Evolutionary conservation across 805 yeast genomes (phyloP).

Genomic region (Metschnikowia shivogae): DNA sequence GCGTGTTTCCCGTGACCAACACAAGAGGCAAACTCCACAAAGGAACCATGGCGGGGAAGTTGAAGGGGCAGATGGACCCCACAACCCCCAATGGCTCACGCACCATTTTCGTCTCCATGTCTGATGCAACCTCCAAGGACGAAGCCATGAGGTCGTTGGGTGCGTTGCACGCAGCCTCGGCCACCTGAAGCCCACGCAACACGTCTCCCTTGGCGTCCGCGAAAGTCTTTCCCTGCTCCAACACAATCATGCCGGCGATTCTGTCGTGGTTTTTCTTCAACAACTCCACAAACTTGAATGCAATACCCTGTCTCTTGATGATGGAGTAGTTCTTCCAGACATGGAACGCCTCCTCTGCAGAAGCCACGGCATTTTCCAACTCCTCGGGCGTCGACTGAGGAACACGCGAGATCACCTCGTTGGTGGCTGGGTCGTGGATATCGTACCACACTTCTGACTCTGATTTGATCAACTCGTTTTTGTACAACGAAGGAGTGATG

Average conservation of each 20-base stretch:
- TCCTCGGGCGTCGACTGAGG: slow-evolving; percentile 71
- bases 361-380: slow-evolving; percentile 58
- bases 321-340: slow-evolving; percentile 52
- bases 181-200: slow-evolving; percentile 71
- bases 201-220: slow-evolving; percentile 73
- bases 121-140: slow-evolving; percentile 61
- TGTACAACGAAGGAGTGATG: slow-evolving; percentile 47
- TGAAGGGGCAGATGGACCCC: slow-evolving; percentile 76
- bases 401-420: slow-evolving; percentile 58
- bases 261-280: slow-evolving; percentile 64
- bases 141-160: slow-evolving; percentile 62
- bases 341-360: slow-evolving; percentile 61
- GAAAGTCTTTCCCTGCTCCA: slow-evolving; percentile 64
- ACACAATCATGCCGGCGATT: slow-evolving; percentile 52
- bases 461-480: slow-evolving; percentile 49
- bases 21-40: slow-evolving; percentile 62
- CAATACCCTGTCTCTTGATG: slow-evolving; percentile 67
- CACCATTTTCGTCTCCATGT: slow-evolving; percentile 75
- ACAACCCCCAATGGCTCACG: slow-evolving; percentile 74
- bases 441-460: slow-evolving; percentile 56
- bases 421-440: slow-evolving; percentile 73
- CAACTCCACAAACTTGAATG: slow-evolving; percentile 63
- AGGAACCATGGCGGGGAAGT: slow-evolving; percentile 80
- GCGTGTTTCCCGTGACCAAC: slow-evolving; percentile 69
- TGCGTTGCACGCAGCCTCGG: slow-evolving; percentile 67